Conservation (phyloP, 1,139 yeast species). For the Geotrichum australiense region DNA sequence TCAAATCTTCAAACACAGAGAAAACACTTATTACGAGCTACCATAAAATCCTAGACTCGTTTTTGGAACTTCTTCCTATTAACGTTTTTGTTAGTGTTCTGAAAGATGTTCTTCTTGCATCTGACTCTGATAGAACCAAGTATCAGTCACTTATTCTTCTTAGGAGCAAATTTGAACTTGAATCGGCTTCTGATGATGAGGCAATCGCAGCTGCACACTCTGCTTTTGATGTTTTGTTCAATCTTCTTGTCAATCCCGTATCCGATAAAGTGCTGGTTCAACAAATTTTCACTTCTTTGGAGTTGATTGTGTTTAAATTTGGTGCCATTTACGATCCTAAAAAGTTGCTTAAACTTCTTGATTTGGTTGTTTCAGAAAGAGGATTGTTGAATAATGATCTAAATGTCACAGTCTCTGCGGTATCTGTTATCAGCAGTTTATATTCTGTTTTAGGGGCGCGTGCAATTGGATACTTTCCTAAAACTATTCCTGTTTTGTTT, state of each 20-base stretch:
- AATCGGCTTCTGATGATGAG: slow-evolving; percentile 29
- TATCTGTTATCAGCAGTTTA: slow-evolving; percentile 63
- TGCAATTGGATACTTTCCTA: slow-evolving; percentile 76
- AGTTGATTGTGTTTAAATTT: slow-evolving; percentile 57
- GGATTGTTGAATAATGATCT: slow-evolving; percentile 46
- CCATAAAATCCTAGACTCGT: slow-evolving; percentile 49
- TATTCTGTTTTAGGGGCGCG: slow-evolving; percentile 76
- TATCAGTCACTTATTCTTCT: slow-evolving; percentile 46
- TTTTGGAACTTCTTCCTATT: slow-evolving; percentile 68
- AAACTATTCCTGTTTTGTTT: slow-evolving; percentile 70
- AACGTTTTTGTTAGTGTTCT: slow-evolving; percentile 62
- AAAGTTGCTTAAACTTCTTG: slow-evolving; percentile 44
- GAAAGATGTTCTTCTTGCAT: slow-evolving; percentile 42
- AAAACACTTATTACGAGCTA: slow-evolving; percentile 13
- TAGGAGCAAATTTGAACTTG: slow-evolving; percentile 56
- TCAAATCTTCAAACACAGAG: slow-evolving; percentile 6
- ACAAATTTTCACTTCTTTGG: slow-evolving; percentile 62
- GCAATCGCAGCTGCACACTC: slow-evolving; percentile 35
- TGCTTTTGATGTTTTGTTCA: slow-evolving; percentile 22
- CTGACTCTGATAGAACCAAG: slow-evolving; percentile 27
- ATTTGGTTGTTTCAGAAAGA: slow-evolving; percentile 45
- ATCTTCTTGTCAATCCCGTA: slow-evolving; percentile 16
- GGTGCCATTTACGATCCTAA: slow-evolving; percentile 47
- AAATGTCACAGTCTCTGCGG: slow-evolving; percentile 68
- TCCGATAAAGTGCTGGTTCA: slow-evolving; percentile 44